Conservation (phyloP, 176 grass and related monocot species). For the Juncus inflexus region DNA sequence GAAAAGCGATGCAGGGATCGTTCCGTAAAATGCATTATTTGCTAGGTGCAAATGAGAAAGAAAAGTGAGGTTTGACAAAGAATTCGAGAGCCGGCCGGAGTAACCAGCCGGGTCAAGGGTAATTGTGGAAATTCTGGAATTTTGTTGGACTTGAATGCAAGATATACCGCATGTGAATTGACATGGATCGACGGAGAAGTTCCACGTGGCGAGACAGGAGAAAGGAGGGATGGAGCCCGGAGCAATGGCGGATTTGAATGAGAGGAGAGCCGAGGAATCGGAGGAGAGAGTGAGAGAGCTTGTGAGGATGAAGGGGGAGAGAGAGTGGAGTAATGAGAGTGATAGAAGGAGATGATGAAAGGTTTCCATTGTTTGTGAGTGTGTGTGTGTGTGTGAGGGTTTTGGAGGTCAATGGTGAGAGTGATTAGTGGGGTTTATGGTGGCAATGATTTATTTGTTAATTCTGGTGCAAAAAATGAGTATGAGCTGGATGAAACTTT, state of each 20-base stretch:
- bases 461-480: too few relatives aligned
- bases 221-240: neutral
- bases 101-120: constrained; percentile 22
- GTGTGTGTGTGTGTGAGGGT: neutral
- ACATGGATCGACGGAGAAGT: constrained; percentile 16
- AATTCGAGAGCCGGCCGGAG: neutral
- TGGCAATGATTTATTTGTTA: neutral
- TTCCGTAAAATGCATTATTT: constrained; percentile 8
- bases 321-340: neutral
- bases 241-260: constrained; percentile 20
- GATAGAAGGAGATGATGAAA: neutral
- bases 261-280: constrained; percentile 1
- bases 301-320: neutral
- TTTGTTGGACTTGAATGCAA: neutral
- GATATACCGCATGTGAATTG: constrained; percentile 23
- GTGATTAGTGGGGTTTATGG: constrained; percentile 1
- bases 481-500: too few relatives aligned
- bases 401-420: neutral
- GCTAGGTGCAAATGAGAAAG: constrained; percentile 19
- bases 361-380: neutral
- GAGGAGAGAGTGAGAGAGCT: neutral
- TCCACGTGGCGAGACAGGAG: constrained; percentile 23
- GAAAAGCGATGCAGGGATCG: constrained; percentile 4
- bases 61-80: constrained; percentile 15
- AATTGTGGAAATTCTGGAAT: constrained; percentile 6